Percentiles rank a stretch among this genome's conserved stretches.
Conservation (phyloP, 768 basidiomycete genomes). For the Mycena capillaripes region DNA sequence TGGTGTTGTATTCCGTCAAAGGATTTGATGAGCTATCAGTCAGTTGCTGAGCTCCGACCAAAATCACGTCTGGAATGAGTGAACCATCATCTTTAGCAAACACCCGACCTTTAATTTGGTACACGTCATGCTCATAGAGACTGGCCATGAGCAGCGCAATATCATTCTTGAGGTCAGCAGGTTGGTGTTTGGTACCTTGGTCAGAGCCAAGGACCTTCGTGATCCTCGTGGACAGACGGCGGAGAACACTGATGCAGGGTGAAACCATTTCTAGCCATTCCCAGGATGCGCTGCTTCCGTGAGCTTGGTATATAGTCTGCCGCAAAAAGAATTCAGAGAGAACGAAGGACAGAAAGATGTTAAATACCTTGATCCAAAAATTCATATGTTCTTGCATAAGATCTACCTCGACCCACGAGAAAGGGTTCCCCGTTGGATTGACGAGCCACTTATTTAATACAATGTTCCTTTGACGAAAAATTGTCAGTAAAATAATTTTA, state of each 20-base stretch:
- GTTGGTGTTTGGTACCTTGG: slow-evolving; percentile 18
- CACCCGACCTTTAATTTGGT: background rate
- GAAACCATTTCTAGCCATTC: slow-evolving; percentile 47
- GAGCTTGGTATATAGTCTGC: slow-evolving; percentile 11
- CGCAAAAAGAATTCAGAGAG: too few relatives aligned
- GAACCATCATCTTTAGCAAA: slow-evolving; percentile 4
- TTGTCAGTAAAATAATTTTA: background rate
- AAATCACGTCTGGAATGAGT: background rate
- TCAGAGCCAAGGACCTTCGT: slow-evolving; percentile 1
- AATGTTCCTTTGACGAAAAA: slow-evolving; percentile 31
- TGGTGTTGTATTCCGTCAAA: background rate
- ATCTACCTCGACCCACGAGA: slow-evolving; percentile 46
- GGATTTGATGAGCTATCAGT: slow-evolving; percentile 8
- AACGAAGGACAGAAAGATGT: background rate
- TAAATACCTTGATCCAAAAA: slow-evolving; percentile 48
- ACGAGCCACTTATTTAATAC: slow-evolving; percentile 51
- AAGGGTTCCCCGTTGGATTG: slow-evolving; percentile 46
- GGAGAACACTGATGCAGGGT: slow-evolving; percentile 39
- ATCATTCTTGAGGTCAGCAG: background rate
- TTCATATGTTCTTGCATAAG: slow-evolving; percentile 52
- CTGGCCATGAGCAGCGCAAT: slow-evolving; percentile 18
- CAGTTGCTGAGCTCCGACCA: background rate
- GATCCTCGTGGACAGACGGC: slow-evolving; percentile 7
- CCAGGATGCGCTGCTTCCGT: slow-evolving; percentile 47
- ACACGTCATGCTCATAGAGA: slow-evolving; percentile 10